phyloP scores from a whole-genome alignment of 2,329 filamentous ascomycete species.

The Fusarium austroafricanum region DNA sequence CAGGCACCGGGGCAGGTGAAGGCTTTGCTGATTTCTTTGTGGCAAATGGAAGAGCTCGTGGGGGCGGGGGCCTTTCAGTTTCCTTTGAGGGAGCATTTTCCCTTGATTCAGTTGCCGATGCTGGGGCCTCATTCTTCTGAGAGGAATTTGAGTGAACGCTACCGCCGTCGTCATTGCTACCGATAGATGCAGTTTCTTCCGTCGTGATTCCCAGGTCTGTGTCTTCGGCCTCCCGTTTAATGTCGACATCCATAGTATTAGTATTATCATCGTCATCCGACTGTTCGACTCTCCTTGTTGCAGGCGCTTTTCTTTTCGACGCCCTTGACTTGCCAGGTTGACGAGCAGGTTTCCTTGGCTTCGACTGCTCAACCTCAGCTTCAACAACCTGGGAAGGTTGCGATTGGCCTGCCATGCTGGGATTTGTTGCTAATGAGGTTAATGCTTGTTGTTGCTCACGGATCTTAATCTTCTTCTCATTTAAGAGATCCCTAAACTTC shows the following conservation, averaged over 20 bases:
- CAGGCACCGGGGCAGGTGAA: slow-evolving; percentile 43
- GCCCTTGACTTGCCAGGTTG: slow-evolving; percentile 54
- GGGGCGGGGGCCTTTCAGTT: slow-evolving; percentile 51
- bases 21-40: slow-evolving; percentile 50
- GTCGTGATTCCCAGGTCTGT: slow-evolving; percentile 56
- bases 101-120: slow-evolving; percentile 4
- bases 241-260: slow-evolving; percentile 64
- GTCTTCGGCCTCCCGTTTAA: slow-evolving; percentile 52
- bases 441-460: slow-evolving; percentile 76
- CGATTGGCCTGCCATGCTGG: slow-evolving; percentile 47
- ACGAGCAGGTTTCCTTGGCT: slow-evolving; percentile 42
- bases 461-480: slow-evolving; percentile 85
- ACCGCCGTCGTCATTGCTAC: slow-evolving; percentile 58
- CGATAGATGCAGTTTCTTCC: slow-evolving; percentile 56
- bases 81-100: slow-evolving; percentile 31
- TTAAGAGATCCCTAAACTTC: slow-evolving; percentile 77
- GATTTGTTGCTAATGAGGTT: slow-evolving; percentile 57
- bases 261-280: slow-evolving; percentile 57
- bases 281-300: slow-evolving; percentile 54
- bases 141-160: slow-evolving; percentile 5
- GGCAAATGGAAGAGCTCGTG: slow-evolving; percentile 59
- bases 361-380: slow-evolving; percentile 19
- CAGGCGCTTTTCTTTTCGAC: slow-evolving; percentile 63
- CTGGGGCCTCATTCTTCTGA: slow-evolving; percentile 1
- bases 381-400: slow-evolving; percentile 41